These are phyloP conservation scores for Ammopiptanthus mongolicus DNA, from an alignment of 306 rosid genomes.

Conservation along the genomic window DNA sequence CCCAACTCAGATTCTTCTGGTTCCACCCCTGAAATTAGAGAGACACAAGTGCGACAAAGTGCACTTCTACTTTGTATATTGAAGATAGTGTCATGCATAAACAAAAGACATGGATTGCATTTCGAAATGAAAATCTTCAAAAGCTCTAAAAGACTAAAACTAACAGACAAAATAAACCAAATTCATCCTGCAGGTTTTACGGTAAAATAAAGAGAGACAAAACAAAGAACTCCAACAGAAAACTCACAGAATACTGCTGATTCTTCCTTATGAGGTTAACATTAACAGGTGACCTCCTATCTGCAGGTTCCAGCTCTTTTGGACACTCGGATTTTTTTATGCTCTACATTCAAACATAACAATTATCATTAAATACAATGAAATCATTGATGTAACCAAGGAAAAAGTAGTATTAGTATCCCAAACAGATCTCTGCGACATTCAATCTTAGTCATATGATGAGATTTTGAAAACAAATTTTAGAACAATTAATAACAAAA, in stretches of 20 bases:
- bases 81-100: too few species aligned
- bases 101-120: background rate
- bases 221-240: background rate
- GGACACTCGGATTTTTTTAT: conserved; percentile 74
- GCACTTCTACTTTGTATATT: too few species aligned
- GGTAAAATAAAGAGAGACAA: background rate
- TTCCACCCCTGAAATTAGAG: too few species aligned
- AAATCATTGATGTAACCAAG: background rate
- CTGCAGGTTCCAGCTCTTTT: conserved; percentile 72
- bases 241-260: conserved; percentile 63
- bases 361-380: background rate
- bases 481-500: background rate
- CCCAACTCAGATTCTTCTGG: too few species aligned
- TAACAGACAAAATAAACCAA: background rate
- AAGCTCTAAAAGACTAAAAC: background rate
- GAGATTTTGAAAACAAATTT: background rate
- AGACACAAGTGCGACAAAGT: too few species aligned
- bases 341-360: conserved; percentile 46
- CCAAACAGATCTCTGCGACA: background rate
- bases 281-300: conserved; percentile 58
- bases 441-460: background rate
- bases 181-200: background rate
- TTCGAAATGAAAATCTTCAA: background rate
- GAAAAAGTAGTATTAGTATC: background rate
- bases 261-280: conserved; percentile 65